Conservation (phyloP, 768 basidiomycete genomes). For the Boletus tomentosulus region DNA sequence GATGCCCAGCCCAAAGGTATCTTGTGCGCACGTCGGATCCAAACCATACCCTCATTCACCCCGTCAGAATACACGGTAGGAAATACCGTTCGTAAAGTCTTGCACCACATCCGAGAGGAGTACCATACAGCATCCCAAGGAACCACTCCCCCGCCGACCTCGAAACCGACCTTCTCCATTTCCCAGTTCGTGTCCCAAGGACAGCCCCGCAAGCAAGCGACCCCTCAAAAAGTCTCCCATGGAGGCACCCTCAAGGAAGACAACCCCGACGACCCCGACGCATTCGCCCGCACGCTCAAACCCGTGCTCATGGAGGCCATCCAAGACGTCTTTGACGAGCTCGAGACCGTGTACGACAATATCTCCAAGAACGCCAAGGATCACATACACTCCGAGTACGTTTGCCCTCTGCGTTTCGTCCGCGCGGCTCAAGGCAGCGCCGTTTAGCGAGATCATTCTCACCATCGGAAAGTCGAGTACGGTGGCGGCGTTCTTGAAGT, state of each 20-base stretch:
- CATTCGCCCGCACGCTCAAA: slow-evolving; percentile 74
- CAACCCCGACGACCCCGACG: slow-evolving; percentile 72
- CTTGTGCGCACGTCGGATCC: slow-evolving; percentile 7
- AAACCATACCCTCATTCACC: background rate
- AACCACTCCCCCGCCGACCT: slow-evolving; percentile 34
- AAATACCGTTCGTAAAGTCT: slow-evolving; percentile 88
- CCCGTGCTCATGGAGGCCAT: slow-evolving; percentile 97
- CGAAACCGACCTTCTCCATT: slow-evolving; percentile 58
- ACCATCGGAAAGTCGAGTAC: slow-evolving; percentile 94
- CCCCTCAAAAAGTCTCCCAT: slow-evolving; percentile 32
- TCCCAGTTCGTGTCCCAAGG: slow-evolving; percentile 81
- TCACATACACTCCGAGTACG: slow-evolving; percentile 98
- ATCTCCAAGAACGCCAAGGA: slow-evolving; percentile 92
- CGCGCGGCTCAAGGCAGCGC: background rate
- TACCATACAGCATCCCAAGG: slow-evolving; percentile 74
- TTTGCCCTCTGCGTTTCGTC: slow-evolving; percentile 6
- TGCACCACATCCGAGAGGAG: slow-evolving; percentile 94
- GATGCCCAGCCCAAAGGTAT: slow-evolving; percentile 95
- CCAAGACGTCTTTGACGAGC: slow-evolving; percentile 91
- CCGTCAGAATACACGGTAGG: slow-evolving; percentile 85
- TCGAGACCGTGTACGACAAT: slow-evolving; percentile 94
- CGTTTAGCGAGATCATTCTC: slow-evolving; percentile 82
- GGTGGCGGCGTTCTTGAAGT: slow-evolving; percentile 89
- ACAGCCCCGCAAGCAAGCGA: slow-evolving; percentile 53
- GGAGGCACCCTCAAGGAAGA: slow-evolving; percentile 62